Conservation (phyloP, 257 asterid genomes). For the Solanum chaucha region DNA sequence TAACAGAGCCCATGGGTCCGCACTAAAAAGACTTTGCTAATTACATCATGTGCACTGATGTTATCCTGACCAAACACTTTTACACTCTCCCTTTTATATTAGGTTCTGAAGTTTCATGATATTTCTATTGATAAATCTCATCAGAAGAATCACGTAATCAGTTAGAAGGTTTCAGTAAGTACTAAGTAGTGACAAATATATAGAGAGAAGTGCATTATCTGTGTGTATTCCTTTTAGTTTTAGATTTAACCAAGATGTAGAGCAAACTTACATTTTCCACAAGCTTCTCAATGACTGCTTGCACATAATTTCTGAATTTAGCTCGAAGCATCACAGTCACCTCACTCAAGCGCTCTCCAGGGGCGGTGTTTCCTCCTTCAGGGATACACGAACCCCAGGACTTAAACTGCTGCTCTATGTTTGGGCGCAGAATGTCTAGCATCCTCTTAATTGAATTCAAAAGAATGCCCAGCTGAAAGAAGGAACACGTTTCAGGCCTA, state of each 20-base stretch:
- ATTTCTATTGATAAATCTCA: not conserved
- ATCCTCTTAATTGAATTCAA: constrained; percentile 44
- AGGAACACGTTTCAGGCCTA: not conserved
- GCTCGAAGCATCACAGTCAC: constrained; percentile 46
- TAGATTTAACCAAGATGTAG: not conserved
- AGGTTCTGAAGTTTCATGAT: not conserved
- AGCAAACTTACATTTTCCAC: constrained; percentile 36
- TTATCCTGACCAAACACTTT: not conserved
- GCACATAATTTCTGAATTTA: constrained; percentile 43
- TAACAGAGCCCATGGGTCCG: not conserved
- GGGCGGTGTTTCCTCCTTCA: constrained; percentile 28
- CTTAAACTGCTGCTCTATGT: constrained; percentile 33
- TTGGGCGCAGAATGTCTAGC: constrained; percentile 39
- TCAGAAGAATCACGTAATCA: not conserved
- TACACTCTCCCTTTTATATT: not conserved
- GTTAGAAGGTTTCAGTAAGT: not conserved
- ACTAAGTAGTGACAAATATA: not conserved
- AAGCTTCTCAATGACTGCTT: constrained; percentile 43
- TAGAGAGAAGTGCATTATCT: not conserved
- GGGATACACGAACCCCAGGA: constrained; percentile 46
- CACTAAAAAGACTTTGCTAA: not conserved
- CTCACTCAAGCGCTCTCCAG: constrained; percentile 45
- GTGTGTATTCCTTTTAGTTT: not conserved
- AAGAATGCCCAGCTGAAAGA: constrained; percentile 35
- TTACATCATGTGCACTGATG: not conserved